Percentiles rank a stretch among this genome's conserved stretches.
phyloP scores from a whole-genome alignment of 371 early-diverging fungal species.

The Zopfochytrium polystomum region DNA sequence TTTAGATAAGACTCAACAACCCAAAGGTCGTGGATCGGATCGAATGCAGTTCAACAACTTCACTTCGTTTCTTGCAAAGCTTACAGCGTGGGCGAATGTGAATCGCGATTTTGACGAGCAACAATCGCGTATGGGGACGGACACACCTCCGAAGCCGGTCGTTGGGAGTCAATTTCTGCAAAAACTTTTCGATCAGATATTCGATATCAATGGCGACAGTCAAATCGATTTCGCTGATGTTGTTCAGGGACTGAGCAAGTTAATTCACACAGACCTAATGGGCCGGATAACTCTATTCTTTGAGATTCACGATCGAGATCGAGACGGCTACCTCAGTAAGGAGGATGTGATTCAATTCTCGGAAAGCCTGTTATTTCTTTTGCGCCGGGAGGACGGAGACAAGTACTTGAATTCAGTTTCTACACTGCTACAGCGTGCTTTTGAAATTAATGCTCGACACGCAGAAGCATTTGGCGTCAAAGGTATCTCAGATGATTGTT shows the following conservation, averaged over 20 bases:
- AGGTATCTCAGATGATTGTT: too few relatives aligned
- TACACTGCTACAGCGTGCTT: slow-evolving; percentile 37
- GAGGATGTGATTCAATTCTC: slow-evolving; percentile 86
- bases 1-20: slow-evolving; percentile 10
- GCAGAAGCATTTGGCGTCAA: too few relatives aligned
- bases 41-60: slow-evolving; percentile 66
- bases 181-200: slow-evolving; percentile 44
- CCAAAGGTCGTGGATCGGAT: slow-evolving; percentile 22
- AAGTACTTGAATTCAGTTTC: slow-evolving; percentile 35
- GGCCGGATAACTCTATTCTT: slow-evolving; percentile 78
- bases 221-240: slow-evolving; percentile 72
- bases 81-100: slow-evolving; percentile 40
- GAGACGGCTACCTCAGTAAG: slow-evolving; percentile 67
- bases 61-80: slow-evolving; percentile 52
- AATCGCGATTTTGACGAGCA: slow-evolving; percentile 35
- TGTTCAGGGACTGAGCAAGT: slow-evolving; percentile 72
- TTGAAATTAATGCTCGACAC: slow-evolving; percentile 18
- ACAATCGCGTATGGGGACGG: slow-evolving; percentile 23
- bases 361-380: slow-evolving; percentile 80
- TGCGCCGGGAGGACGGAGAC: slow-evolving; percentile 51
- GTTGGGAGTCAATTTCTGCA: slow-evolving; percentile 37
- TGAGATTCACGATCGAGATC: slow-evolving; percentile 73
- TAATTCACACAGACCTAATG: slow-evolving; percentile 78
- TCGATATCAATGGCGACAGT: slow-evolving; percentile 59
- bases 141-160: slow-evolving; percentile 27